These are phyloP conservation scores for Rhodotorula sphaerocarpa DNA, from an alignment of 768 basidiomycete species.

Conservation along the genomic window DNA sequence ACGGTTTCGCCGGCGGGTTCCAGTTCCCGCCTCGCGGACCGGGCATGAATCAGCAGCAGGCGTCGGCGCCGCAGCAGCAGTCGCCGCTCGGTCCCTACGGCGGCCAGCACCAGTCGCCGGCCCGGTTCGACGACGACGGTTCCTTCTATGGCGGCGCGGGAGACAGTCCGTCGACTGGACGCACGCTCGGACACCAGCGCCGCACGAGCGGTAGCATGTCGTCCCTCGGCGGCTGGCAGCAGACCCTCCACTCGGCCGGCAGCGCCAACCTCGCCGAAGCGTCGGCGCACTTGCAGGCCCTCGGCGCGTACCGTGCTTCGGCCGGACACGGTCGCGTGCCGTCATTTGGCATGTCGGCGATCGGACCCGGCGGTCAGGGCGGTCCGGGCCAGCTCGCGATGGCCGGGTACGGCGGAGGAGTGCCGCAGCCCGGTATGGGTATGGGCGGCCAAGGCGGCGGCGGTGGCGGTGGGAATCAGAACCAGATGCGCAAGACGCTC, in stretches of 20 bases:
- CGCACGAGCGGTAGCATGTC: not conserved
- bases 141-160: not conserved
- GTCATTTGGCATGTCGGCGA: slow-evolving; percentile 50
- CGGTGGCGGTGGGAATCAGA: slow-evolving; percentile 71
- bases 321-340: slow-evolving; percentile 39
- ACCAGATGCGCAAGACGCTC: slow-evolving; percentile 93
- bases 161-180: slow-evolving; percentile 67
- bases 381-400: slow-evolving; percentile 70
- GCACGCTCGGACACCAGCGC: slow-evolving; percentile 51
- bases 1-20: slow-evolving; percentile 18
- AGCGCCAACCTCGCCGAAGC: slow-evolving; percentile 80
- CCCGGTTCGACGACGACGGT: not conserved
- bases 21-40: slow-evolving; percentile 21
- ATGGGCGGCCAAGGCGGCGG: slow-evolving; percentile 49
- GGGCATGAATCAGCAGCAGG: not conserved
- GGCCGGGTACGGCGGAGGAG: slow-evolving; percentile 62
- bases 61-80: not conserved
- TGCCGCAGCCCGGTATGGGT: slow-evolving; percentile 76
- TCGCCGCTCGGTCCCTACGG: no score
- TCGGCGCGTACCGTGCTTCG: slow-evolving; percentile 68
- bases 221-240: not conserved
- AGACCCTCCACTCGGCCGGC: slow-evolving; percentile 4
- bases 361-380: slow-evolving; percentile 65
- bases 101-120: not conserved
- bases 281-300: slow-evolving; percentile 87